A percentile compares a stretch with the other conserved stretches of the same genome.
These are phyloP conservation scores for Myxozyma melibiosi DNA, from an alignment of 805 yeast genomes.

Conservation along the genomic window DNA sequence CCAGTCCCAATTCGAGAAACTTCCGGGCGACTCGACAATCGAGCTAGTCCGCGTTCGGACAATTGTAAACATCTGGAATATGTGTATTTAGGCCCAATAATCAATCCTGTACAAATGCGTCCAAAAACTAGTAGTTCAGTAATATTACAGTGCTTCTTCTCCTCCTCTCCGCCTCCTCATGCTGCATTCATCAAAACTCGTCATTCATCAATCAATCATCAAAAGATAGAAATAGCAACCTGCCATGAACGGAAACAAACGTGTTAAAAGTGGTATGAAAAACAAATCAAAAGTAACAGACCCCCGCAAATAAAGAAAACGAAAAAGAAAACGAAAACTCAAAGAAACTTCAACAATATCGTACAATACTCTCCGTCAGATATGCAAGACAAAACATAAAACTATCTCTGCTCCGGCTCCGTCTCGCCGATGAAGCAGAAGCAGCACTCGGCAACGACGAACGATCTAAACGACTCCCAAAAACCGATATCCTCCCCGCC, in stretches of 20 bases:
- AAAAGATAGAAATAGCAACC: no score
- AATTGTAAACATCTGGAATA: no score
- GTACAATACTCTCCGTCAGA: background rate
- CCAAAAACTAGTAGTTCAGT: no score
- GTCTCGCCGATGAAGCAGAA: conserved; percentile 15
- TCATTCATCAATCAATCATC: background rate
- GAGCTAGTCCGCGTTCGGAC: no score
- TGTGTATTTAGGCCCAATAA: no score
- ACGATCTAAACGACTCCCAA: conserved; percentile 24
- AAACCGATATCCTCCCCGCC: conserved; percentile 26
- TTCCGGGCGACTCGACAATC: no score
- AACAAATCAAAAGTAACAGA: background rate
- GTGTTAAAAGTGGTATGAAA: background rate
- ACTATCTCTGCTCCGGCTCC: background rate
- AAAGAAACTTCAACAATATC: background rate
- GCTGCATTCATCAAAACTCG: no score
- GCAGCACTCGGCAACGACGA: conserved; percentile 27
- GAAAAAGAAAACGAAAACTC: background rate
- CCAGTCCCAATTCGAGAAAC: conserved; percentile 9
- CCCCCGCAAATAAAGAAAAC: background rate
- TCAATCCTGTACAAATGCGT: no score
- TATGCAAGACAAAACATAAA: background rate
- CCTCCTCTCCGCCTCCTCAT: no score
- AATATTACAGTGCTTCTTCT: no score
- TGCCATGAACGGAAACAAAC: background rate